Evolutionary conservation across 345 rosid species (phyloP).

Genomic region (Erucastrum elatum): DNA sequence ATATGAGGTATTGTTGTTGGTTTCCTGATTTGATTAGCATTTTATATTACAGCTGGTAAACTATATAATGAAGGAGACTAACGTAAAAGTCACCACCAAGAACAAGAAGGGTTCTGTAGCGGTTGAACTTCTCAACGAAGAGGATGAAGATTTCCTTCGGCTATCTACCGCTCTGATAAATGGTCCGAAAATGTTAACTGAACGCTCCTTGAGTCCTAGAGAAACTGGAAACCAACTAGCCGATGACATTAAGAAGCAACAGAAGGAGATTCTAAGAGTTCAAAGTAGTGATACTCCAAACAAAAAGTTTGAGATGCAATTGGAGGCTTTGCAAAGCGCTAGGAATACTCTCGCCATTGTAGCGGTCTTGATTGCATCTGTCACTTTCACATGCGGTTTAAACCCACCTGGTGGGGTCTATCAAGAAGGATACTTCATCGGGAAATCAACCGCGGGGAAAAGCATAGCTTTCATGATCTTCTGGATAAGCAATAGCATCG

Average conservation of each 20-base stretch:
- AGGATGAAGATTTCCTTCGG: background rate
- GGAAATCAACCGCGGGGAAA: conserved; percentile 15
- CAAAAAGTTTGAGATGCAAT: background rate
- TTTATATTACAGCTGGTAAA: conserved; percentile 9
- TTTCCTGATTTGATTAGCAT: background rate
- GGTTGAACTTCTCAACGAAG: conserved; percentile 21
- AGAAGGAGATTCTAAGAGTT: conserved; percentile 1
- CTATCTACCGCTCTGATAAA: conserved; percentile 1
- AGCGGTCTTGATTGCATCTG: conserved; percentile 8
- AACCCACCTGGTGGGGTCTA: conserved; percentile 22
- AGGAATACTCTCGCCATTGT: conserved; percentile 6
- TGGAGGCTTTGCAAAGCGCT: conserved; percentile 17
- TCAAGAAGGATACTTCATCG: background rate
- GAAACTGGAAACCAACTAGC: background rate
- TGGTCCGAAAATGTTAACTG: background rate
- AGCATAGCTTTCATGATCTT: conserved; percentile 39
- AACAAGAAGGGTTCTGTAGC: conserved; percentile 22
- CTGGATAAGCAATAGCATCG: conserved; percentile 41
- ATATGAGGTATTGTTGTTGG: background rate
- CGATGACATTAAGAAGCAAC: background rate
- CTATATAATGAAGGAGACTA: conserved; percentile 1
- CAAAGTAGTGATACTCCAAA: background rate
- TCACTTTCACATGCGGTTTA: conserved; percentile 19
- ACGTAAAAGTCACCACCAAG: background rate
- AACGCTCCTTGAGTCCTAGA: background rate